Percentiles rank a stretch among this genome's conserved stretches.
Conservation (phyloP, 305 asterid species). For the Coffea humblotiana region DNA sequence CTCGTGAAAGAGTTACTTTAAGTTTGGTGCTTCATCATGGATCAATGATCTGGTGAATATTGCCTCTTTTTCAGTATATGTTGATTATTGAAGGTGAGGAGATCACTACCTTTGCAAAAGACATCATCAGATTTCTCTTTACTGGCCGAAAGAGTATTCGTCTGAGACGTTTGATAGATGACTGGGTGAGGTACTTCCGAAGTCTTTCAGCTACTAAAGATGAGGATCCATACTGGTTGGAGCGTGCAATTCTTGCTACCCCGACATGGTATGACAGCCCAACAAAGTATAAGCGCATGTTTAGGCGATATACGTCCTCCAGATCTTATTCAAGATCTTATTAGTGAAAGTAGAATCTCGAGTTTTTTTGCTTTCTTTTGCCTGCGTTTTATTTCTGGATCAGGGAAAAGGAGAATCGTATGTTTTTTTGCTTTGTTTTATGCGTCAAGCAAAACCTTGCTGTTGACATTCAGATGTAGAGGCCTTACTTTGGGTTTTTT, state of each 20-base stretch:
- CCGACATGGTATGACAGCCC: constrained; percentile 62
- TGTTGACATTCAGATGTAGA: no score
- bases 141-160: constrained; percentile 57
- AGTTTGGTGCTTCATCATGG: neutral
- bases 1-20: neutral
- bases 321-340: neutral
- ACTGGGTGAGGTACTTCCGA: constrained; percentile 36
- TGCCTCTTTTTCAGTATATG: constrained; percentile 55
- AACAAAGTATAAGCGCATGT: constrained; percentile 37
- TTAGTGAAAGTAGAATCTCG: neutral
- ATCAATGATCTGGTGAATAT: neutral
- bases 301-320: constrained; percentile 12
- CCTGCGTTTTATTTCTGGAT: neutral
- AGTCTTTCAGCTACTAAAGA: constrained; percentile 33
- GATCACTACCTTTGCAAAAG: constrained; percentile 44
- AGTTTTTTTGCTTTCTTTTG: neutral
- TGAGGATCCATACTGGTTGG: constrained; percentile 59
- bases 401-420: no score
- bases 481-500: no score
- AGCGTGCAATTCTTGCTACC: constrained; percentile 51
- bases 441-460: no score
- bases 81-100: constrained; percentile 68
- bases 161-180: constrained; percentile 40
- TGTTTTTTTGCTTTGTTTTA: no score
- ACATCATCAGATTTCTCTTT: constrained; percentile 51